These are phyloP conservation scores for Baorangia bicolor DNA, from an alignment of 768 basidiomycete genomes.

Conservation along the genomic window DNA sequence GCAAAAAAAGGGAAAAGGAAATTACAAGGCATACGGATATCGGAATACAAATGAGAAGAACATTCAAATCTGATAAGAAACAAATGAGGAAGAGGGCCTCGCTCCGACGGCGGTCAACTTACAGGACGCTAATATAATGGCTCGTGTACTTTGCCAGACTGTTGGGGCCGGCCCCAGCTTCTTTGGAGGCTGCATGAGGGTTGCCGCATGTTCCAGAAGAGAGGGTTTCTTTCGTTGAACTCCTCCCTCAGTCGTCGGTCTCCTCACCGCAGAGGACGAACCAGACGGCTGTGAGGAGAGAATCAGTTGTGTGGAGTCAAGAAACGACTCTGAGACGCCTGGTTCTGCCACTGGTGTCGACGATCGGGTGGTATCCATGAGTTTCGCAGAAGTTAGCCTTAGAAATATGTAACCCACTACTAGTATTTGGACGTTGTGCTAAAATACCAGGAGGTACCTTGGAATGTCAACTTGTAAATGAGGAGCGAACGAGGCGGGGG, in stretches of 20 bases:
- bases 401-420: slow-evolving; percentile 8
- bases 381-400: not conserved
- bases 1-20: not conserved
- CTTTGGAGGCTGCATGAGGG: slow-evolving; percentile 39
- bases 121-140: slow-evolving; percentile 63
- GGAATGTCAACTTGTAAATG: not conserved
- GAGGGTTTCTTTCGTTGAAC: slow-evolving; percentile 3
- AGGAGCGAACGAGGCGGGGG: not conserved
- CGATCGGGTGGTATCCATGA: slow-evolving; percentile 18
- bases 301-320: slow-evolving; percentile 3
- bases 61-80: slow-evolving; percentile 54
- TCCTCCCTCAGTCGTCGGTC: not conserved
- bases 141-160: slow-evolving; percentile 44
- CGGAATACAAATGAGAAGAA: slow-evolving; percentile 72
- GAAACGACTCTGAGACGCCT: slow-evolving; percentile 1
- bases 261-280: slow-evolving; percentile 16
- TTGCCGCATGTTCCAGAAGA: slow-evolving; percentile 22
- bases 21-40: slow-evolving; percentile 47
- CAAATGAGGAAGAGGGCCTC: not conserved
- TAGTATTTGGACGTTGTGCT: not conserved
- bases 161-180: slow-evolving; percentile 44
- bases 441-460: not conserved
- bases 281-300: slow-evolving; percentile 7
- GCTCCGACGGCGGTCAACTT: slow-evolving; percentile 10
- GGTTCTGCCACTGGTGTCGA: slow-evolving; percentile 13